These are phyloP conservation scores for Agrocybe chaxingu DNA, from an alignment of 768 basidiomycete genomes.

Conservation along the genomic window DNA sequence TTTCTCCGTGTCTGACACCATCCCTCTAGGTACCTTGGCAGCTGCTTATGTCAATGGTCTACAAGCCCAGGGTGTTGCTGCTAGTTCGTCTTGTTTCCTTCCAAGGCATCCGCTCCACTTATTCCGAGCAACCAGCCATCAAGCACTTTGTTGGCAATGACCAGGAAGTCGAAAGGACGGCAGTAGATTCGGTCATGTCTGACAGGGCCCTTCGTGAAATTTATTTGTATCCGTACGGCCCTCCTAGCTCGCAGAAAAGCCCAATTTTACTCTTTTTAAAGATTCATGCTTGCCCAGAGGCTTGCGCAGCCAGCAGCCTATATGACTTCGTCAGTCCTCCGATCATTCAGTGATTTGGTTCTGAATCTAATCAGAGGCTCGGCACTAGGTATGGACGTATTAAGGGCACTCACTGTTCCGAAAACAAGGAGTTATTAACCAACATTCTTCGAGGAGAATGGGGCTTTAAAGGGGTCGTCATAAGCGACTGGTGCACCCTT, in stretches of 20 bases:
- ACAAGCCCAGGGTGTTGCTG: constrained; percentile 62
- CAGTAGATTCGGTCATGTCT: constrained; percentile 61
- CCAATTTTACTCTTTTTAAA: constrained; percentile 17
- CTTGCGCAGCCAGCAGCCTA: constrained; percentile 58
- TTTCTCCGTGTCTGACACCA: constrained; percentile 1
- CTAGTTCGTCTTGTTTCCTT: constrained; percentile 31
- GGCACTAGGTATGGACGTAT: constrained; percentile 63
- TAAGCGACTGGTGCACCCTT: constrained; percentile 69
- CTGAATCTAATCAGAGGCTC: background rate
- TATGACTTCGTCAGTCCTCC: constrained; percentile 55
- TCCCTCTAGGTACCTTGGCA: constrained; percentile 46
- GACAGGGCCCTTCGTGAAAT: constrained; percentile 67
- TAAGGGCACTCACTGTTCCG: constrained; percentile 68
- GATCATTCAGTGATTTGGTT: background rate
- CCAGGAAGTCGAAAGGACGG: constrained; percentile 68
- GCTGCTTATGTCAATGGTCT: constrained; percentile 69
- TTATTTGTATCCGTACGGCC: constrained; percentile 63
- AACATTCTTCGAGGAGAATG: constrained; percentile 72
- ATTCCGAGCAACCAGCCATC: constrained; percentile 37
- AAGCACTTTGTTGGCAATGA: constrained; percentile 77
- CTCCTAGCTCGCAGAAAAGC: background rate
- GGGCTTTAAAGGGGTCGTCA: constrained; percentile 66
- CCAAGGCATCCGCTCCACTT: background rate
- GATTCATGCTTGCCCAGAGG: constrained; percentile 69
- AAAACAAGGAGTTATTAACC: constrained; percentile 58